Evolutionary conservation across 345 rosid genomes (phyloP), one percentile per base, ranked within the genome.

Genomic region (Aegle marmelos): DNA sequence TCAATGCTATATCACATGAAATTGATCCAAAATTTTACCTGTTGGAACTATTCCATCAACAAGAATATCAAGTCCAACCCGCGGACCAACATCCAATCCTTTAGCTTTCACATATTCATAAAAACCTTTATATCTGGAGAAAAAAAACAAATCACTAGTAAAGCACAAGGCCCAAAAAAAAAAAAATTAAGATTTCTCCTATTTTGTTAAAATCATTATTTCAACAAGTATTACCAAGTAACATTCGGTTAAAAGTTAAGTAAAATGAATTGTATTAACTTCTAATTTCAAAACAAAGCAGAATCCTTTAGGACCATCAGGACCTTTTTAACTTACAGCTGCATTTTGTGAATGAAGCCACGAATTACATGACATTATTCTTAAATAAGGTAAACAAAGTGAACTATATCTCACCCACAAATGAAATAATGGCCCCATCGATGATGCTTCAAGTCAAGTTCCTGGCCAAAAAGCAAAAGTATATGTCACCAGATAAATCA

Each of bases 21-120:
- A 62, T 6, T n/a, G 2, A 45, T 60, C 24, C 2, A 19, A 70
- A 61, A 70, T 27, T 24, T 68, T 73, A 94, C 99, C 98, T 82
- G 98, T 91, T 68, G 99, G 98, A 82, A 97, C 99, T 75, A 84
- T 91, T 79, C 99, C 98, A 78, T 97, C 98, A 76, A 97, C 85
- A 75, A 93, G 37, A 36, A 97, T 90, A 83, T 97, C 99, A 74
- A 97, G 95, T 70, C 98, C 98, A 70, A 91, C 93, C 0, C 89
- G 92, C 48, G 48, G 81, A 82, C 92, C 92, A 80, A 90, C 83
- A 78, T 87, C 80, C 82, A 92, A 78, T 59, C 96, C 98, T 85
- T 90, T 91, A 13, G 87, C 88, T 88, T 89, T 90, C 31, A 86
- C 93, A 78, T 74, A 89, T 82, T 97, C 99, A 83, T 88, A 80